Conservation (phyloP, 805 yeast genomes). For the Myxozyma sirexii region DNA sequence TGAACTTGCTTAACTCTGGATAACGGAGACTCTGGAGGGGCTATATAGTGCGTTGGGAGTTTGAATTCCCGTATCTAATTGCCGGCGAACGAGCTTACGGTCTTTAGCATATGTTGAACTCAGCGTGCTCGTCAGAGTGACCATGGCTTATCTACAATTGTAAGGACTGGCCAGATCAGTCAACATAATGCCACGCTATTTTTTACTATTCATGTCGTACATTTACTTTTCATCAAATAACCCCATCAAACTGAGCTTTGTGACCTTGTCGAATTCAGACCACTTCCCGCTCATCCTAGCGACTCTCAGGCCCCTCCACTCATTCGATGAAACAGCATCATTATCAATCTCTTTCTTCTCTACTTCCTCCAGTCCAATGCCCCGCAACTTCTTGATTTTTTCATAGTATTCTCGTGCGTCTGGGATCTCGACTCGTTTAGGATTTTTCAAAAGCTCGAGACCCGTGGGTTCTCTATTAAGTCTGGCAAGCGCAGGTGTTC, state of each 20-base stretch:
- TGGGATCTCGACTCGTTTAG: slow-evolving; percentile 35
- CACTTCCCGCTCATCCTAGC: slow-evolving; percentile 45
- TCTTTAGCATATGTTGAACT: too few species aligned
- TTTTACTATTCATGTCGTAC: too few species aligned
- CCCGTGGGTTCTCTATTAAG: slow-evolving; percentile 51
- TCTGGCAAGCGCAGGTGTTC: slow-evolving; percentile 40
- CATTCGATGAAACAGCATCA: slow-evolving; percentile 35
- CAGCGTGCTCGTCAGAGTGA: too few species aligned
- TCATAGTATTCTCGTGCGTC: slow-evolving; percentile 34
- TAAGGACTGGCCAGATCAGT: too few species aligned
- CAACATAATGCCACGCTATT: too few species aligned
- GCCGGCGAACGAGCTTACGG: too few species aligned
- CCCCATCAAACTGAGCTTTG: not conserved
- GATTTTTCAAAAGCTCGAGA: slow-evolving; percentile 40
- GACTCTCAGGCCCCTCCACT: slow-evolving; percentile 51
- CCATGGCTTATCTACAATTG: too few species aligned
- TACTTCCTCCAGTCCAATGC: slow-evolving; percentile 15
- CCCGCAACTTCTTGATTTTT: slow-evolving; percentile 10
- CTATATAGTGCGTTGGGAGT: too few species aligned
- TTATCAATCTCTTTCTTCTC: slow-evolving; percentile 34
- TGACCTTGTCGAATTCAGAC: slow-evolving; percentile 41
- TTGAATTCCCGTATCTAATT: too few species aligned
- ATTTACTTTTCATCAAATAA: not conserved
- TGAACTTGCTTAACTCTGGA: too few species aligned
- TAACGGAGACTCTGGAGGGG: too few species aligned